These are phyloP conservation scores for Neophaeococcomyces aloes DNA, from an alignment of 2,329 filamentous ascomycete species.

Conservation along the genomic window DNA sequence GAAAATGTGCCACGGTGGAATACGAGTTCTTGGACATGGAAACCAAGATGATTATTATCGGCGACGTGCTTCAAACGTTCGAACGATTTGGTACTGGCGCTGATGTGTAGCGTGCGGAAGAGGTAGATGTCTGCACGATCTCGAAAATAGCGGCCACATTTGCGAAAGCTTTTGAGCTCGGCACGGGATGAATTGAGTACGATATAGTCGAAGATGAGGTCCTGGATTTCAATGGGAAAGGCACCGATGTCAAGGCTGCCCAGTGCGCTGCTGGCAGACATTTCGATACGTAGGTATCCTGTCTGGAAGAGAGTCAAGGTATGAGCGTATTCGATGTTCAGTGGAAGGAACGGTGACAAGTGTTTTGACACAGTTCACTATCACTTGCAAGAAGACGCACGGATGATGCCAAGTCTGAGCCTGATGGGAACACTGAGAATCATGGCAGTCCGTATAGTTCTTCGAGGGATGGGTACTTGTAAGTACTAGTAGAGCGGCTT, in stretches of 20 bases:
- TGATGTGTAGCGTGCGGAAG: constrained; percentile 5
- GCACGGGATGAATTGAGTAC: constrained; percentile 1
- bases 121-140: constrained; percentile 6
- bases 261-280: too few relatives aligned
- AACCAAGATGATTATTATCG: background rate
- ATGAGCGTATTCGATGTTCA: too few relatives aligned
- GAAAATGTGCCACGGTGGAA: constrained; percentile 7
- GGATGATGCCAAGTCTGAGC: too few relatives aligned
- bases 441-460: too few relatives aligned
- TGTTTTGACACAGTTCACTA: too few relatives aligned
- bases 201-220: constrained; percentile 5
- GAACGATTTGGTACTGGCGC: constrained; percentile 2
- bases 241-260: background rate
- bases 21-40: constrained; percentile 2
- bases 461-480: too few relatives aligned
- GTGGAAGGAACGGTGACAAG: too few relatives aligned
- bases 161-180: constrained; percentile 4
- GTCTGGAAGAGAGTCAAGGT: too few relatives aligned
- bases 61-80: constrained; percentile 1
- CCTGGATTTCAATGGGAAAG: constrained; percentile 2
- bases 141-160: constrained; percentile 5
- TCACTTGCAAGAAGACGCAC: too few relatives aligned
- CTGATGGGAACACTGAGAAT: too few relatives aligned
- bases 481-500: too few relatives aligned
- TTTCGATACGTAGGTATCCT: too few relatives aligned